Evolutionary conservation across 768 basidiomycete species (phyloP), one percentile per base, ranked within the genome.

Genomic region (Pulveroboletus ravenelii): DNA sequence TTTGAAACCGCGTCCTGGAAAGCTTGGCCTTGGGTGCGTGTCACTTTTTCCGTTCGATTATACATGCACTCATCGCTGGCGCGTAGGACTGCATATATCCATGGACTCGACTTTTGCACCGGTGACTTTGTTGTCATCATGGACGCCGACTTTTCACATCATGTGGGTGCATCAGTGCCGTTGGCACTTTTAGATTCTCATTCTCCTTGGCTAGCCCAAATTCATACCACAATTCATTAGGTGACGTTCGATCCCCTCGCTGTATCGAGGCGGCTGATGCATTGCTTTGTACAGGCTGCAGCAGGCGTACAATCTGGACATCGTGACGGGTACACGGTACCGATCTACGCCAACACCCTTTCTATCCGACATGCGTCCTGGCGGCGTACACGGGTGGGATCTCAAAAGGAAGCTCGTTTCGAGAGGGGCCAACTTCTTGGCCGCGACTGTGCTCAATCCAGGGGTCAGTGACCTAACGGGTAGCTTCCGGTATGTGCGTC

Each of bases 121-220:
- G 93, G 93, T 9, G 89, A 91, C 69, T 95, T 93, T 71, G 90
- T 93, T 18, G 89, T 94, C 63, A 94, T 95, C 65, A 95, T 95
- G 93, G 93, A 95, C 60, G 93, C 93, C 45, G 93, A 95, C 71
- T 93, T 95, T 69, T 93, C 91, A 6, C 93, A 95, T 62, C 93
- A 95, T 58, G 92, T 92, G 70, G 40, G 87, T 71, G 17, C n/a
- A 43, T 45, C 27, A 1, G 15, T 27, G 4, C 2, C 2, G n/a
- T 29, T 10, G 30, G 13, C 2, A 37, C 40, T 23, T 25, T 42
- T 29, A 20, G 39, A 27, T 48, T 43, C 46, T 56, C 34, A 62
- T 46, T 23, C 38, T 30, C 20, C 23, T 32, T 9, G n/a, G 14
- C 27, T 47, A 93, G 93, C 93, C 93, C 36, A 95, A 94, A 71